Conservation (phyloP, 306 rosid genomes). For the Prunus padus region DNA sequence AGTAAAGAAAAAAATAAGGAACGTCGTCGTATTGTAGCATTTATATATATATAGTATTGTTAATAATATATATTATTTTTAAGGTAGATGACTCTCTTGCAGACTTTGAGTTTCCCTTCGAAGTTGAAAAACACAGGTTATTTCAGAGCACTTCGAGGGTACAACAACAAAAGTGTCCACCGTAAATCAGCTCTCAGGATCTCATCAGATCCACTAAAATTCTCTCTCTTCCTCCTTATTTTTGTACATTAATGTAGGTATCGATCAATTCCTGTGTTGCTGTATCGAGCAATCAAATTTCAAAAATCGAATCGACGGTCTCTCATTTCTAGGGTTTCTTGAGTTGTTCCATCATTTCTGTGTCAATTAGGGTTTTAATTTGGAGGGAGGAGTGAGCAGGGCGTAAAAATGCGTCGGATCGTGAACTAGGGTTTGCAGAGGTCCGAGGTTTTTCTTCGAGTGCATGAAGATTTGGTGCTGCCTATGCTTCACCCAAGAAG, state of each 20-base stretch:
- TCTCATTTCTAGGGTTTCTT: constrained; percentile 55
- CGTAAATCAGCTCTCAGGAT: constrained; percentile 46
- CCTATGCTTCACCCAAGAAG: constrained; percentile 66
- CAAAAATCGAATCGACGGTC: background rate
- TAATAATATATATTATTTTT: background rate
- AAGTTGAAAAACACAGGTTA: background rate
- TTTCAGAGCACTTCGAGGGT: background rate
- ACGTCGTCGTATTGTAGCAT: background rate
- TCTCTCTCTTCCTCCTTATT: background rate
- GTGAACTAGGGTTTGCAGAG: constrained; percentile 38
- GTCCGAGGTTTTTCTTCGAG: constrained; percentile 26
- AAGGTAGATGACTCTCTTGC: background rate
- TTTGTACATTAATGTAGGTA: background rate
- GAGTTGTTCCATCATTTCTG: constrained; percentile 8
- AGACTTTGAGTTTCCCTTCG: background rate
- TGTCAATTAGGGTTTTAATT: constrained; percentile 24
- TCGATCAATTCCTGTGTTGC: constrained; percentile 5
- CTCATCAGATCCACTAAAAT: constrained; percentile 68
- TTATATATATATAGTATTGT: background rate
- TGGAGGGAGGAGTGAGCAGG: background rate
- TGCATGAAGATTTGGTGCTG: constrained; percentile 87
- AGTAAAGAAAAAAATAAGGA: background rate
- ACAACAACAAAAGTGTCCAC: constrained; percentile 28
- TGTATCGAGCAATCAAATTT: background rate
- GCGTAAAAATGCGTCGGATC: constrained; percentile 58